Evolutionary conservation across 2,329 filamentous ascomycete species (phyloP), one percentile per base, ranked within the genome.

Genomic region (Rutstroemia sydowiana): DNA sequence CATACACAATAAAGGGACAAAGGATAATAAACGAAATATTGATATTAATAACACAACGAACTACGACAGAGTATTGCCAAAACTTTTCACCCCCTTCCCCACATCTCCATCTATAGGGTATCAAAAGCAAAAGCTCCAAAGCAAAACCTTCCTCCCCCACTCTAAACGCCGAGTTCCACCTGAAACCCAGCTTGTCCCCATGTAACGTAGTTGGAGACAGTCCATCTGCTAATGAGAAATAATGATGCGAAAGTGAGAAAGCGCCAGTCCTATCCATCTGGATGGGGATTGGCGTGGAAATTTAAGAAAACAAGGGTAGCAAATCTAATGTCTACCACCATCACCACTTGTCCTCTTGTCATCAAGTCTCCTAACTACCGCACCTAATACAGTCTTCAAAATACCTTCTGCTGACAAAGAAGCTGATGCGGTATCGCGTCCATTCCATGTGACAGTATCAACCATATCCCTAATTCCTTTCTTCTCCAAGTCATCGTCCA

Each of bases 341-440:
- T 42, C 39, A 23, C 39, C 39, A 42, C 39, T 42, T 8, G 39
- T 20, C 8, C 18, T 14, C 11, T 47, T 13, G 26, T 63, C 59
- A 66, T 89, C 85, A 48, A 86, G 70, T 53, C 76, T 72, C 61
- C 80, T 76, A 59, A 88, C 80, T 8, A 95, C 87, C 0, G 83
- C 79, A 2, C 90, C 91, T 4, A 95, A 73, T 0, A 95, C 86
- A 26, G 81, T 80, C 70, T 96, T 97, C 55, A 96, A 70, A 40
- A 96, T 85, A 0, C 78, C 81, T 2, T 88, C 80, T 0, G 76
- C 84, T 1, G 81, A 83, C 42, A 96, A 71, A 7, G 59, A 61
- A 5, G 65, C 56, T 8, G 70, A 55, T 14, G 48, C 51, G 16
- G 48, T 52, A 26, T 45, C 20, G 3, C 64, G 71, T 1, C 73